phyloP scores from a whole-genome alignment of 2,329 filamentous ascomycete genomes.

The Ceratocystis cubensis region DNA sequence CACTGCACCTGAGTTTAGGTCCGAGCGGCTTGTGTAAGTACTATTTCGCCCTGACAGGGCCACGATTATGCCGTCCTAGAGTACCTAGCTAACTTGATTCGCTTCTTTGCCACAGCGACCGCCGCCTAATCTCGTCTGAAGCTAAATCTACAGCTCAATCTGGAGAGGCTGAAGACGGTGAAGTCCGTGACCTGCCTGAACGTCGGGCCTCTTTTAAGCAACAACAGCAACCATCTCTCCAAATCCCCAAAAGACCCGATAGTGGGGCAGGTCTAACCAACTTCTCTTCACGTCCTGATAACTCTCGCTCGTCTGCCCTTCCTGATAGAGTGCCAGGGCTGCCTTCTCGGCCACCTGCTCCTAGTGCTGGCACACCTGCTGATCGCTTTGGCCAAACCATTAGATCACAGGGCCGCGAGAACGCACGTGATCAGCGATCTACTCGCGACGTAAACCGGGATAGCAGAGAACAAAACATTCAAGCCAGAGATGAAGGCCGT shows the following conservation, averaged over 20 bases:
- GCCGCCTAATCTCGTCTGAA: background rate
- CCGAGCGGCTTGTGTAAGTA: slow-evolving; percentile 32
- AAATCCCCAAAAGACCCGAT: slow-evolving; percentile 19
- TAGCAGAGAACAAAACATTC: background rate
- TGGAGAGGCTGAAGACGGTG: slow-evolving; percentile 56
- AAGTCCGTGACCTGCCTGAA: slow-evolving; percentile 35
- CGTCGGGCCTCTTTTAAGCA: slow-evolving; percentile 26
- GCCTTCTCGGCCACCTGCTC: slow-evolving; percentile 18
- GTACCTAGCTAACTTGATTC: too few relatives aligned
- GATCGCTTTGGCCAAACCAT: slow-evolving; percentile 12
- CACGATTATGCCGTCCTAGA: too few relatives aligned
- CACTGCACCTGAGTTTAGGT: slow-evolving; percentile 53
- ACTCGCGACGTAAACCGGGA: slow-evolving; percentile 12
- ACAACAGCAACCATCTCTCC: slow-evolving; percentile 22
- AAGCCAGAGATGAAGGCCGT: background rate
- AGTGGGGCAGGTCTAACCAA: background rate
- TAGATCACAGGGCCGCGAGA: slow-evolving; percentile 7
- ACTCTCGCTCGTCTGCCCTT: background rate
- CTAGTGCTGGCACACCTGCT: slow-evolving; percentile 22
- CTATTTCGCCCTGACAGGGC: too few relatives aligned
- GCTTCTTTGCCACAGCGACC: background rate
- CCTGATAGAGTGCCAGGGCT: slow-evolving; percentile 14
- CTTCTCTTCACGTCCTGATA: background rate
- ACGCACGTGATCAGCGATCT: slow-evolving; percentile 13
- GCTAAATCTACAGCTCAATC: slow-evolving; percentile 21